Percentiles rank a stretch among this genome's conserved stretches.
phyloP scores from a whole-genome alignment of 2,329 filamentous ascomycete genomes.

The Colletotrichum lini region DNA sequence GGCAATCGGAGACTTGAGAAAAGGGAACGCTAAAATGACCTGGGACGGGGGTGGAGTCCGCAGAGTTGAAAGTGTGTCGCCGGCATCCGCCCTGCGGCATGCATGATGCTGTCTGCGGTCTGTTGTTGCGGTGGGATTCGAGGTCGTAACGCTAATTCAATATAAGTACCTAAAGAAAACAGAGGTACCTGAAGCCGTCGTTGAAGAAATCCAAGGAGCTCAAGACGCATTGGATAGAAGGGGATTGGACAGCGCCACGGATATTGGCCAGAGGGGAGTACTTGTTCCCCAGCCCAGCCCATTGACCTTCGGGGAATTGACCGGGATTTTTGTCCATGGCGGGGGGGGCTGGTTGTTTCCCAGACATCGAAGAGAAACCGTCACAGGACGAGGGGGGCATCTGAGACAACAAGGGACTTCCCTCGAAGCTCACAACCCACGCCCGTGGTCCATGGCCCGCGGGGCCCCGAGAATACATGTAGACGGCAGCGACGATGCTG shows the following conservation, averaged over 20 bases:
- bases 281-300: neutral
- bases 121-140: neutral
- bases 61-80: slow-evolving; percentile 18
- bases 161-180: neutral
- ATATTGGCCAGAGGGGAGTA: neutral
- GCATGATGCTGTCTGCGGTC: neutral
- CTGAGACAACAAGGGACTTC: slow-evolving; percentile 33
- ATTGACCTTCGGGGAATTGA: slow-evolving; percentile 14
- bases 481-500: slow-evolving; percentile 29
- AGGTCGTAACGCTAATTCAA: neutral
- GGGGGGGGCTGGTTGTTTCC: neutral
- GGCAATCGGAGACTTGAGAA: slow-evolving; percentile 28
- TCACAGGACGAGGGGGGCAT: slow-evolving; percentile 28
- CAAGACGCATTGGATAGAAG: neutral
- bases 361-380: slow-evolving; percentile 7
- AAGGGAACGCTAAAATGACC: slow-evolving; percentile 35
- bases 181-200: neutral
- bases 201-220: too few relatives aligned
- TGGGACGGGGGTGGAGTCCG: slow-evolving; percentile 29
- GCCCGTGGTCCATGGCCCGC: slow-evolving; percentile 6
- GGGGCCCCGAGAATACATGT: neutral
- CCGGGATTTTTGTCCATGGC: slow-evolving; percentile 16
- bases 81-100: slow-evolving; percentile 15
- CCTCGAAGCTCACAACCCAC: slow-evolving; percentile 16
- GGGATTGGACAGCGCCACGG: neutral